phyloP scores from a whole-genome alignment of 768 basidiomycete genomes.

The Pholiota microspora region DNA sequence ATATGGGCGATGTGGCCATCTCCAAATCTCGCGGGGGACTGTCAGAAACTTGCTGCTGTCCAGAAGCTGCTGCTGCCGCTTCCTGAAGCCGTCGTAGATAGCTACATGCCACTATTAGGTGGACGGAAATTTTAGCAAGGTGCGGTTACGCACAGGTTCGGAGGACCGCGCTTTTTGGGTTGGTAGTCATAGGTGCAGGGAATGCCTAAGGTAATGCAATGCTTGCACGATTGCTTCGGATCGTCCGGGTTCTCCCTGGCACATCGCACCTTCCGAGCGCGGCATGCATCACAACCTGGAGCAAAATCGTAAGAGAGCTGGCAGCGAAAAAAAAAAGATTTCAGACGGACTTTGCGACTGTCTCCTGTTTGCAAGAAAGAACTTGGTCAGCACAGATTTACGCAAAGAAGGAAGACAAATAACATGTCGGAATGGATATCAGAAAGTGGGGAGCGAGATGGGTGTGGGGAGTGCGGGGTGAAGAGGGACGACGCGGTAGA shows the following conservation, averaged over 20 bases:
- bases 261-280: constrained; percentile 85
- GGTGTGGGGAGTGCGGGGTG: constrained; percentile 43
- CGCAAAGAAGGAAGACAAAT: constrained; percentile 27
- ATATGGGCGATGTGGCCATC: constrained; percentile 41
- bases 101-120: constrained; percentile 32
- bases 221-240: constrained; percentile 79
- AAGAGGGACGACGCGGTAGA: constrained; percentile 32
- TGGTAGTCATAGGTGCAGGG: constrained; percentile 91
- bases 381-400: constrained; percentile 30
- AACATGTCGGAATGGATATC: constrained; percentile 31
- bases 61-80: constrained; percentile 62
- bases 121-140: not conserved
- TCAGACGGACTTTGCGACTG: constrained; percentile 75
- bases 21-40: constrained; percentile 33
- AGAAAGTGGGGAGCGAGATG: constrained; percentile 24
- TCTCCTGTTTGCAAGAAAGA: constrained; percentile 48
- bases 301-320: constrained; percentile 16
- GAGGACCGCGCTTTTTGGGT: constrained; percentile 91
- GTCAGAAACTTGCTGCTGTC: constrained; percentile 33
- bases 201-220: constrained; percentile 79
- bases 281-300: constrained; percentile 82
- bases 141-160: constrained; percentile 66
- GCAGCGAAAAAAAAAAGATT: not conserved
- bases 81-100: constrained; percentile 82
- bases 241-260: constrained; percentile 79